Percentiles rank a stretch among this genome's conserved stretches.
Evolutionary conservation across 2,329 filamentous ascomycete genomes (phyloP).

Genomic region (Botrytis elliptica): DNA sequence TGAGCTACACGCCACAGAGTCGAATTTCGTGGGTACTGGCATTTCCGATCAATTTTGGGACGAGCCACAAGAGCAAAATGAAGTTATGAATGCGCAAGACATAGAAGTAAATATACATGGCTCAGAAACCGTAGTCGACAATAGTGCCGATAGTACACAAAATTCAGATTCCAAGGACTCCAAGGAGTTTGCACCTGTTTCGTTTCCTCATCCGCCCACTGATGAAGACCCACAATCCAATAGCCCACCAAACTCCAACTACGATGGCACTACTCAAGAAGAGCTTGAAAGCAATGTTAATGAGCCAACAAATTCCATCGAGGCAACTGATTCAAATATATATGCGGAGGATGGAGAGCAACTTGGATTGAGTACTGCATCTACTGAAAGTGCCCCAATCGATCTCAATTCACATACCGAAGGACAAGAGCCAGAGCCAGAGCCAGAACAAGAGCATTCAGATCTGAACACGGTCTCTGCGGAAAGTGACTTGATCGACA

Average conservation of each 20-base stretch:
- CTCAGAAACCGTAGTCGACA: constrained; percentile 1
- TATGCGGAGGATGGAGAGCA: neutral
- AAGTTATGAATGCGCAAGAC: constrained; percentile 1
- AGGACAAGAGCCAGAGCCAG: neutral
- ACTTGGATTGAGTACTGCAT: neutral
- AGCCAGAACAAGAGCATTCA: neutral
- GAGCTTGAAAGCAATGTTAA: neutral
- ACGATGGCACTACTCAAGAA: neutral
- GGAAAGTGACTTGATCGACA: neutral
- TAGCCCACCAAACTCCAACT: constrained; percentile 1
- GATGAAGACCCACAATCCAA: neutral
- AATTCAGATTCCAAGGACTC: neutral
- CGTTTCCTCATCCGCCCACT: constrained; percentile 9
- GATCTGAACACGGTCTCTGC: neutral
- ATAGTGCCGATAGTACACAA: neutral
- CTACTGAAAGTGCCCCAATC: neutral
- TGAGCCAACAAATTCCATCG: neutral
- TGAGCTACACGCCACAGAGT: constrained; percentile 13
- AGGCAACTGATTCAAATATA: constrained; percentile 1
- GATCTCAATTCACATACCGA: neutral
- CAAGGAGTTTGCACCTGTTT: neutral
- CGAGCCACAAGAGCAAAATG: constrained; percentile 1
- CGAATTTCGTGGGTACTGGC: constrained; percentile 13
- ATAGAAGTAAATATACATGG: constrained; percentile 7
- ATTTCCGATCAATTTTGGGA: constrained; percentile 13